A percentile compares a stretch with the other conserved stretches of the same genome.
These are phyloP conservation scores for Xerocomellus dryophilus DNA, from an alignment of 768 basidiomycete species.

Conservation along the genomic window DNA sequence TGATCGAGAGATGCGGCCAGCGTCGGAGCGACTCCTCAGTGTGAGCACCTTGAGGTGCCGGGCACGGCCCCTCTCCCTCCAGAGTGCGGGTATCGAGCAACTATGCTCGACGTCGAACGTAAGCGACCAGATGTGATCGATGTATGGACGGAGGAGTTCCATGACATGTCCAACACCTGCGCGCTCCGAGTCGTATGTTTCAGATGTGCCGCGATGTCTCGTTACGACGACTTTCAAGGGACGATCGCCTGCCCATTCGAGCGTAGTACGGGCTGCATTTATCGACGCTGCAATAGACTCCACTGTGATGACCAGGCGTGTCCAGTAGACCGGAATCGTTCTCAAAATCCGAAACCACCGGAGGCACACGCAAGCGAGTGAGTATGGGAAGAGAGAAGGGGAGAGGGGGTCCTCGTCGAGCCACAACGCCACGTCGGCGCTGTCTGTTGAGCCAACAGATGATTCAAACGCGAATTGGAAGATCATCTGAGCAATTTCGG, in stretches of 20 bases:
- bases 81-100: constrained; percentile 3
- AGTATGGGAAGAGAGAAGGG: constrained; percentile 12
- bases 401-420: constrained; percentile 2
- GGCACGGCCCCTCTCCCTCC: constrained; percentile 6
- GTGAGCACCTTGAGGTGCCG: constrained; percentile 1
- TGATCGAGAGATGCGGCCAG: not conserved
- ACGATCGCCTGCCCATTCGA: constrained; percentile 1
- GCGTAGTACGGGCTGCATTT: not conserved
- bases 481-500: constrained; percentile 10
- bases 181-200: constrained; percentile 1
- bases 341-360: constrained; percentile 8
- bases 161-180: not conserved
- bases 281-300: not conserved
- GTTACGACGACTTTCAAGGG: constrained; percentile 9
- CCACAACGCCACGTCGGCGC: not conserved
- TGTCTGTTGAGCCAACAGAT: not conserved
- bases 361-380: constrained; percentile 4
- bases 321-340: constrained; percentile 6
- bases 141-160: constrained; percentile 2
- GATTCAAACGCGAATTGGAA: constrained; percentile 10
- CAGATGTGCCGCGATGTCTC: not conserved
- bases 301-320: constrained; percentile 4
- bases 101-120: constrained; percentile 4
- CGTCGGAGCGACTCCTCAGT: not conserved
- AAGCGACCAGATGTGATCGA: constrained; percentile 6